Evolutionary conservation across 2,329 filamentous ascomycete genomes (phyloP), one percentile per base, ranked within the genome.

Genomic region (Aspergillus fumigatus): DNA sequence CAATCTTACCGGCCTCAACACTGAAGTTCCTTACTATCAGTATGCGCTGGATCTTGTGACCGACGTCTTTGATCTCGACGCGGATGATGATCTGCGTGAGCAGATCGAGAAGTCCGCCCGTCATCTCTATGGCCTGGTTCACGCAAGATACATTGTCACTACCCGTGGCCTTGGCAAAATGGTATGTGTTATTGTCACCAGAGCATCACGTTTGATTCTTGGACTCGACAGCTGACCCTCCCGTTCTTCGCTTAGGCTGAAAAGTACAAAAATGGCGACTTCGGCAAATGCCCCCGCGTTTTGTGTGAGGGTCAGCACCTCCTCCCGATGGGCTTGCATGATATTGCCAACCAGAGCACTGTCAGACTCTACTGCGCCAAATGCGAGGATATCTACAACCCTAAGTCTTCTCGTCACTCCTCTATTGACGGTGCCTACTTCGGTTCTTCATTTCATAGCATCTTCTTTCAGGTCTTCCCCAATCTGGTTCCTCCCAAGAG

Each of bases 321-420:
- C 41, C 85, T 99, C 27, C 94, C 94, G 48, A 95, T 97, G 86
- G 94, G 94, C 62, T 88, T 95, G 67, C 90, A 91, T 67, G 94
- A 99, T 76, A 81, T 93, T 2, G 85, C 94, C 60, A 92, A 92
- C 76, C 80, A 87, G 65, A 95, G 92, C 69, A 87, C 93, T 49
- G 94, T 97, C 64, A 97, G 97, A 77, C 89, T 99, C 53, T 99
- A 96, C 83, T 99, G 94, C 77, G 87, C 89, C 50, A 90, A 92
- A 67, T 99, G 94, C 80, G 94, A 99, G 81, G 94, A 99, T 74
- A 88, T 96, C 58, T 99, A 99, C 82, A 97, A 97, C 77, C 94
- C 94, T 48, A 99, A 99, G 75, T 97, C 94, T 3, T 93, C 91
- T 21, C 90, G 94, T 27, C 94, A 99, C 76, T 92, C 92, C 51